phyloP scores from a whole-genome alignment of 2,329 filamentous ascomycete species.

The Aspergillus eucalypticola region DNA sequence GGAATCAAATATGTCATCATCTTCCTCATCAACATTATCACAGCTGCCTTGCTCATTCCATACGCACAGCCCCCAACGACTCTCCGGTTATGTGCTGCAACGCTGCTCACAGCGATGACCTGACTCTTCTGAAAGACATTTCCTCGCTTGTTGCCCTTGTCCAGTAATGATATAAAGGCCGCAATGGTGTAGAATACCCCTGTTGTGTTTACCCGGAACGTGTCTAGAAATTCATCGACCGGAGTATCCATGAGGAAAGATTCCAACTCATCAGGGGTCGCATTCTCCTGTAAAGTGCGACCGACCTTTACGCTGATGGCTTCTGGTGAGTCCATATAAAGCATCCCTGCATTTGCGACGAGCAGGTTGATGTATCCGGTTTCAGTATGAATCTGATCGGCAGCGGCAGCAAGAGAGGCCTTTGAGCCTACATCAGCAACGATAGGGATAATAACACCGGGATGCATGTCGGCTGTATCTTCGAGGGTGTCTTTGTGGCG shows the following conservation, averaged over 20 bases:
- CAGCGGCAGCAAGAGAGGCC: constrained; percentile 43
- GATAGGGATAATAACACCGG: constrained; percentile 43
- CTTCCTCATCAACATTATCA: constrained; percentile 21
- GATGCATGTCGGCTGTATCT: constrained; percentile 14
- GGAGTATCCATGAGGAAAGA: neutral
- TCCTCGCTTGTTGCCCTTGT: constrained; percentile 29
- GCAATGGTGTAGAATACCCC: constrained; percentile 35
- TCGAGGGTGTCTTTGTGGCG: constrained; percentile 47
- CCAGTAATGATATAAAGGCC: constrained; percentile 38
- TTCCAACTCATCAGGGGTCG: neutral
- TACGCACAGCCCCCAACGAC: constrained; percentile 22
- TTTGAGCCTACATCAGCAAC: constrained; percentile 47
- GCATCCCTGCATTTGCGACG: constrained; percentile 51
- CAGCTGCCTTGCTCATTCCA: constrained; percentile 24
- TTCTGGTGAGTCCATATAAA: constrained; percentile 36
- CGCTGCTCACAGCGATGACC: constrained; percentile 26
- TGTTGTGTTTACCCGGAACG: constrained; percentile 32
- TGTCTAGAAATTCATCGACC: constrained; percentile 31
- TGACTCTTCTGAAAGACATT: constrained; percentile 22
- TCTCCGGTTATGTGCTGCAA: constrained; percentile 25
- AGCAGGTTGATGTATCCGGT: constrained; percentile 53
- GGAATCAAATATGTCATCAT: constrained; percentile 17
- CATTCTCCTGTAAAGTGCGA: neutral
- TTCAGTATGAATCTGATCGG: constrained; percentile 45
- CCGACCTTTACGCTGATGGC: neutral